These are phyloP conservation scores for Apophysomyces ossiformis DNA, from an alignment of 371 early-diverging fungal genomes.

Conservation along the genomic window DNA sequence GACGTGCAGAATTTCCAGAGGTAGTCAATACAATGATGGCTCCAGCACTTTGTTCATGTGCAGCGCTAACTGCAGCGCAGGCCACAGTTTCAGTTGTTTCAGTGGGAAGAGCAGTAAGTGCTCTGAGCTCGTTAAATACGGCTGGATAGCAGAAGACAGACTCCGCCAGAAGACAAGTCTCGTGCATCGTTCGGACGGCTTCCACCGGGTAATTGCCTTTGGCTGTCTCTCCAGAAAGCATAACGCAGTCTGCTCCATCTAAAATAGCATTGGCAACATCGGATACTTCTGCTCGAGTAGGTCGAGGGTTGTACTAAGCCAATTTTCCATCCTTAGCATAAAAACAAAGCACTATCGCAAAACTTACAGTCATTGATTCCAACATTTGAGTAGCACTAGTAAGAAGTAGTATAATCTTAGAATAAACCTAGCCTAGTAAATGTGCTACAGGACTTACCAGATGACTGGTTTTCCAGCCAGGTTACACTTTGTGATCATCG, in stretches of 20 bases:
- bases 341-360: neutral
- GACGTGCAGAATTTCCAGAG: conserved; percentile 86
- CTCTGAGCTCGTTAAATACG: conserved; percentile 81
- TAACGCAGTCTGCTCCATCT: conserved; percentile 98
- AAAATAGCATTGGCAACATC: conserved; percentile 98
- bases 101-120: conserved; percentile 75
- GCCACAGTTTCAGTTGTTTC: conserved; percentile 93
- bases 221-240: conserved; percentile 99
- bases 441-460: conserved; percentile 46
- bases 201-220: conserved; percentile 86
- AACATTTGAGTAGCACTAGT: conserved; percentile 97
- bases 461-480: conserved; percentile 96
- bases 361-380: conserved; percentile 92
- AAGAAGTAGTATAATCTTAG: neutral
- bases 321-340: neutral
- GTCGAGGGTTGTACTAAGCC: conserved; percentile 82
- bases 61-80: conserved; percentile 89
- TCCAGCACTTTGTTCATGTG: conserved; percentile 85
- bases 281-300: conserved; percentile 98
- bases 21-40: conserved; percentile 86
- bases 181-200: conserved; percentile 78
- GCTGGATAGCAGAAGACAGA: conserved; percentile 78
- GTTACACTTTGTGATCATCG: conserved; percentile 96
- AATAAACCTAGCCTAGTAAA: no score
- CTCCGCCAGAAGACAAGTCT: conserved; percentile 78